These are phyloP conservation scores for Buddleja alternifolia DNA, from an alignment of 257 asterid species.

Conservation along the genomic window DNA sequence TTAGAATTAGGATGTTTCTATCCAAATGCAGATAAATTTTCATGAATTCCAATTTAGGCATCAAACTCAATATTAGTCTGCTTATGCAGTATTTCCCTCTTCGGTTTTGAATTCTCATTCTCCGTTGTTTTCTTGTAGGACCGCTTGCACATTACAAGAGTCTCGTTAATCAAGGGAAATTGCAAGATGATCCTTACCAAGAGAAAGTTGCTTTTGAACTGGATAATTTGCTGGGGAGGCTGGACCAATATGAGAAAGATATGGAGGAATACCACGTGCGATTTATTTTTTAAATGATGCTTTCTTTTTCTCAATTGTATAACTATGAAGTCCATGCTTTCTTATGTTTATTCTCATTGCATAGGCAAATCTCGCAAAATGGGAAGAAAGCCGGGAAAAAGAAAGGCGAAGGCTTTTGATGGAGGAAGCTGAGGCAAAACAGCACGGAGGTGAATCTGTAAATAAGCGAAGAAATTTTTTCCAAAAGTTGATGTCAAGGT, in stretches of 20 bases:
- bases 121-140: constrained; percentile 50
- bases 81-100: constrained; percentile 6
- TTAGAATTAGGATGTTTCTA: neutral
- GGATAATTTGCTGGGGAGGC: constrained; percentile 74
- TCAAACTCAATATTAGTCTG: neutral
- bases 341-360: constrained; percentile 30
- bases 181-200: constrained; percentile 85
- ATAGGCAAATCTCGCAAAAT: constrained; percentile 69
- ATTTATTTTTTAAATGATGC: constrained; percentile 21
- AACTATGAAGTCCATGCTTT: constrained; percentile 4
- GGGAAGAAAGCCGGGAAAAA: constrained; percentile 81
- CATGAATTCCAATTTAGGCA: neutral
- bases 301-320: neutral
- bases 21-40: neutral
- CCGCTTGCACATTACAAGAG: constrained; percentile 73
- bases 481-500: constrained; percentile 80
- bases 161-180: constrained; percentile 83
- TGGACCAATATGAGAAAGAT: constrained; percentile 83
- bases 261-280: constrained; percentile 86
- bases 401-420: constrained; percentile 70
- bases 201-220: constrained; percentile 85
- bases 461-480: constrained; percentile 58
- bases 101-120: constrained; percentile 25
- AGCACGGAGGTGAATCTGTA: constrained; percentile 54
- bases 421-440: constrained; percentile 80